A percentile compares a stretch with the other conserved stretches of the same genome.
These are phyloP conservation scores for Lathyrus aphaca DNA, from an alignment of 306 rosid genomes.

Conservation along the genomic window DNA sequence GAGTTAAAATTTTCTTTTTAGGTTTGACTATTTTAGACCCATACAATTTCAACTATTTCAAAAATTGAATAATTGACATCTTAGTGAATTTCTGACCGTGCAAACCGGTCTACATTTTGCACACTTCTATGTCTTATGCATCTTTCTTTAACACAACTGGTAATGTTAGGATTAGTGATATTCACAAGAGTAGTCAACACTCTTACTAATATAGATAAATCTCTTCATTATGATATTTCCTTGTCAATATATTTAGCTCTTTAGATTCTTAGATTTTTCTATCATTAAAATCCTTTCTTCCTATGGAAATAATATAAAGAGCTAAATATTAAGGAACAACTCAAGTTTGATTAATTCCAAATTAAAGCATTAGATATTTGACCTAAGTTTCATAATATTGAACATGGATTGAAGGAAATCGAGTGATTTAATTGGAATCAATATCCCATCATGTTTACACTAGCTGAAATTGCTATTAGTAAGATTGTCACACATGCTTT, in stretches of 20 bases:
- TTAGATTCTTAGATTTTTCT: neutral
- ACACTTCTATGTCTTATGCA: too few species aligned
- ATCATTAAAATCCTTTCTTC: neutral
- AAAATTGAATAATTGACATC: too few species aligned
- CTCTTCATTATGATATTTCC: neutral
- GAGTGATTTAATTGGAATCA: neutral
- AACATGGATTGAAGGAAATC: neutral
- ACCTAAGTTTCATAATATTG: neutral
- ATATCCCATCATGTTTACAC: neutral
- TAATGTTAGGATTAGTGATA: too few species aligned
- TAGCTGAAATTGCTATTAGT: neutral
- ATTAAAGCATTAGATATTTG: neutral
- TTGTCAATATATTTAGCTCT: neutral
- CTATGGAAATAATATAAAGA: neutral
- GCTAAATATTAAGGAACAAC: neutral
- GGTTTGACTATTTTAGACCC: too few species aligned
- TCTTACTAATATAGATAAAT: too few species aligned
- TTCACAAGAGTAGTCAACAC: too few species aligned
- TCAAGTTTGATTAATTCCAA: neutral
- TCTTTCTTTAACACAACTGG: too few species aligned
- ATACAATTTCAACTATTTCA: too few species aligned
- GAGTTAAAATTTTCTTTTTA: too few species aligned
- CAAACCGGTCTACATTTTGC: too few species aligned
- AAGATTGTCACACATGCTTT: neutral
- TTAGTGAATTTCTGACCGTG: too few species aligned